Conservation (phyloP, 2,329 filamentous ascomycete species). For the Fusarium coffeatum region DNA sequence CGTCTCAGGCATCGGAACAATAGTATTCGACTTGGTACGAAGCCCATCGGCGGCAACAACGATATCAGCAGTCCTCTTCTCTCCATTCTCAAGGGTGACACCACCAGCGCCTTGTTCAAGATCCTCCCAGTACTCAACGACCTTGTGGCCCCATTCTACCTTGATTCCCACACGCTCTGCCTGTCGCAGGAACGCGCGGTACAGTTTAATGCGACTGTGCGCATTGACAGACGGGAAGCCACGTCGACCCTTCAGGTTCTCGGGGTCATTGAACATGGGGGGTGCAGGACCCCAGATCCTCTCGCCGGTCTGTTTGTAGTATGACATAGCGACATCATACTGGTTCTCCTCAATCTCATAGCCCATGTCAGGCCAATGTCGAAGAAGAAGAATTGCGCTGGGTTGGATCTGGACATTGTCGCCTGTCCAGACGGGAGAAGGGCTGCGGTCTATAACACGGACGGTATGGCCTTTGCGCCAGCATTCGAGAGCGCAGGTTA, state of each 20-base stretch:
- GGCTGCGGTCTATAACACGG: slow-evolving; percentile 24
- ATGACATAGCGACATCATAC: slow-evolving; percentile 36
- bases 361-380: slow-evolving; percentile 34
- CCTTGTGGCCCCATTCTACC: slow-evolving; percentile 30
- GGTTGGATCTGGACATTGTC: slow-evolving; percentile 33
- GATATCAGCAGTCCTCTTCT: slow-evolving; percentile 28
- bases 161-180: slow-evolving; percentile 22
- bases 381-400: slow-evolving; percentile 26
- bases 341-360: slow-evolving; percentile 33
- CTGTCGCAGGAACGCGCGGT: slow-evolving; percentile 24
- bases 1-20: slow-evolving; percentile 27
- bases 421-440: slow-evolving; percentile 25
- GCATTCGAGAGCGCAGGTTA: slow-evolving; percentile 28
- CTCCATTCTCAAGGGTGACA: slow-evolving; percentile 24
- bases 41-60: slow-evolving; percentile 28
- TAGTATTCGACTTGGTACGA: slow-evolving; percentile 22
- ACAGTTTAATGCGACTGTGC: slow-evolving; percentile 22
- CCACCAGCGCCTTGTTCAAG: slow-evolving; percentile 16
- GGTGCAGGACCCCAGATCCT: slow-evolving; percentile 32
- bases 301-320: slow-evolving; percentile 31
- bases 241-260: slow-evolving; percentile 6
- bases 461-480: slow-evolving; percentile 36
- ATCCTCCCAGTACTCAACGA: slow-evolving; percentile 32
- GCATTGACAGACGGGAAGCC: slow-evolving; percentile 32
- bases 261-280: slow-evolving; percentile 33